These are phyloP conservation scores for Fusarium mangiferae DNA, from an alignment of 2,329 filamentous ascomycete genomes.

Conservation along the genomic window DNA sequence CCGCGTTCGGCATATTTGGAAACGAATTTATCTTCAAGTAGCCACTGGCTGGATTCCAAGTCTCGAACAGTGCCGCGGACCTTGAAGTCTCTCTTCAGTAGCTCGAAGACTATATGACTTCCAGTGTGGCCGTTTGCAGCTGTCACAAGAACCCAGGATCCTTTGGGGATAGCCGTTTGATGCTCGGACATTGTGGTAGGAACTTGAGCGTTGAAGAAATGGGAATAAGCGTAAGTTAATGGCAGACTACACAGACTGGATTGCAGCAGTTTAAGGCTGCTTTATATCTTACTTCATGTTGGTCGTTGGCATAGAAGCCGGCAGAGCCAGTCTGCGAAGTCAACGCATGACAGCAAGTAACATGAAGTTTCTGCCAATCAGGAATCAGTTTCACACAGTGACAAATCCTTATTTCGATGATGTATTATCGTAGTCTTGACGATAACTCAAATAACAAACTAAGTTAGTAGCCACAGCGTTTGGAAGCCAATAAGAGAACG, in stretches of 20 bases:
- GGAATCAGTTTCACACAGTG: fast-evolving
- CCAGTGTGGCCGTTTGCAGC: conserved; percentile 31
- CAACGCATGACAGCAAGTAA: too few relatives aligned
- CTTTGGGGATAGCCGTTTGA: conserved; percentile 10
- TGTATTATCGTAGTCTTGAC: background rate
- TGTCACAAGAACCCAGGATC: conserved; percentile 32
- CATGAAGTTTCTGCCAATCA: background rate
- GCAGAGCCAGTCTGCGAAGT: too few relatives aligned
- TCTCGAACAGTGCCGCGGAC: conserved; percentile 30
- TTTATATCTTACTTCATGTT: background rate
- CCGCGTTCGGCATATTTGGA: background rate
- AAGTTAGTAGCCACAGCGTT: background rate
- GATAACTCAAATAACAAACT: background rate
- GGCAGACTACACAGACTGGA: fast-evolving
- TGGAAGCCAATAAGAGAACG: background rate
- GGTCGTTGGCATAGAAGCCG: fast-evolving
- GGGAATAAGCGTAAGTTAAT: fast-evolving
- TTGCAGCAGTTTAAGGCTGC: background rate
- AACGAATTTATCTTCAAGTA: conserved; percentile 12
- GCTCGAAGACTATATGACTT: conserved; percentile 24
- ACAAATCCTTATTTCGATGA: background rate
- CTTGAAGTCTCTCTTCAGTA: conserved; percentile 30
- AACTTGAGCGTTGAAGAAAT: background rate
- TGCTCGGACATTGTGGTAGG: background rate
- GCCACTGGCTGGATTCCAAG: conserved; percentile 19